Evolutionary conservation across 75 land plant genomes (phyloP), one percentile per base, ranked within the genome.

Genomic region (Chamaecyparis obtusa): DNA sequence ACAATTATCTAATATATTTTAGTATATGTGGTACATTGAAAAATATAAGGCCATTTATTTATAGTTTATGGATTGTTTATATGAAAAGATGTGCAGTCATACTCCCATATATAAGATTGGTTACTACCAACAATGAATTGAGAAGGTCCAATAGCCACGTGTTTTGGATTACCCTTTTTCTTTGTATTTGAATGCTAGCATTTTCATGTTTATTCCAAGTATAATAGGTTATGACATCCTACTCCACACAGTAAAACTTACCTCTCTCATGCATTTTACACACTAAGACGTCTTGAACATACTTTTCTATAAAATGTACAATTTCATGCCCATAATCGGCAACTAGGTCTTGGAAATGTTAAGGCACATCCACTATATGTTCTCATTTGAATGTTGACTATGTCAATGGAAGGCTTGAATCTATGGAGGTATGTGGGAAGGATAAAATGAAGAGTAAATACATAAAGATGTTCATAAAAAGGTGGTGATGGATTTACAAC

Each of bases 211-310:
- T 82, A 90, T 92, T 89, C 96, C 95, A 48, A 93, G 90, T 83
- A 48, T 75, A 51, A 32, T 83, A 35, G 92, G 92, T 10, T 89
- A 71, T 74, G 83, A 84, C 21, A 30, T 86, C 57, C 89, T 92
- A 67, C 79, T 90, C 3, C 36, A 76, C 2, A 80, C 90, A 19
- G 44, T 90, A 43, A 74, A 86, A 14, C 24, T 71, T 83, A 89
- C 87, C 44, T 79, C 91, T 21, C 84, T 89, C 6, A 90, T 88
- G 39, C 36, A 83, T 27, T 92, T 92, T 71, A 89, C 90, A 33
- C 93, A 95, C 71, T 80, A 92, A 93, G 96, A 95, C 75, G 94
- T 94, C 11, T 48, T 95, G 87, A 95, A 95, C 89, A 89, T 87
- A 91, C 94, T 86, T 86, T 95, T 95, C 83, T 87, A 85, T 88